Evolutionary conservation across 768 basidiomycete species (phyloP), one percentile per base, ranked within the genome.

Genomic region (Mycena albidolilacea): DNA sequence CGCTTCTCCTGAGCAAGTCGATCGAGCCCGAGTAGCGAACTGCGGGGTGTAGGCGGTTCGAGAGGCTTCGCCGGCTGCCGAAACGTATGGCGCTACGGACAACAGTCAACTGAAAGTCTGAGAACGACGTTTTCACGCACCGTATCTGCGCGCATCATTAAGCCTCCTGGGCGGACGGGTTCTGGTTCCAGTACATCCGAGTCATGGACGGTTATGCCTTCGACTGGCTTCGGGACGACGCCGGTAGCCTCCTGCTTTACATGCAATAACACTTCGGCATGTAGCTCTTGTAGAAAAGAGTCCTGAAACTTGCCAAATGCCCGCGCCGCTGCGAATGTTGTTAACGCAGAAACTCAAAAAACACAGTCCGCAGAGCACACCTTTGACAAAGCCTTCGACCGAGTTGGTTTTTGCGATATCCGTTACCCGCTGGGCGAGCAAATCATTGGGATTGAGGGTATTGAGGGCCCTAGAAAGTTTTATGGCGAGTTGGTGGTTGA

Each of bases 1-100:
- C 96, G 86, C 83, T 98, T 99, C 80, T 98, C 96, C 60, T 89
- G 90, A 0, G 98, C 98, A 3, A 99, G 87, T 35, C 88, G 89
- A 79, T 99, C 97, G 7, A 99, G 86, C 5, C 97, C 97, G 0
- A 98, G 89, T 5, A 95, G 78, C 7, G 97, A 98, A 0, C 89
- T 83, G 59, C 95, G 87, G 0, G 95, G 94, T 15, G 94, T 94
- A 12, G 92, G 91, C 3, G 94, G 93, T 77, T 93, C 92, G 8
- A 93, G 81, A 10, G 91, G 90, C 77, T 88, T 91, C 7, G 90
- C 89, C 2, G 95, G 95, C 78, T 90, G 85, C 64, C 90, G 88
- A 83, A 98, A 99, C 0, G 92, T 91, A 77, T 97, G 95, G 81
- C 86, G 87, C 95, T 96, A 60, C 6, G 70, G 8, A 30, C 15